A percentile compares a stretch with the other conserved stretches of the same genome.
These are phyloP conservation scores for Yamadazyma membranifaciens DNA, from an alignment of 1,139 yeast genomes.

Conservation along the genomic window DNA sequence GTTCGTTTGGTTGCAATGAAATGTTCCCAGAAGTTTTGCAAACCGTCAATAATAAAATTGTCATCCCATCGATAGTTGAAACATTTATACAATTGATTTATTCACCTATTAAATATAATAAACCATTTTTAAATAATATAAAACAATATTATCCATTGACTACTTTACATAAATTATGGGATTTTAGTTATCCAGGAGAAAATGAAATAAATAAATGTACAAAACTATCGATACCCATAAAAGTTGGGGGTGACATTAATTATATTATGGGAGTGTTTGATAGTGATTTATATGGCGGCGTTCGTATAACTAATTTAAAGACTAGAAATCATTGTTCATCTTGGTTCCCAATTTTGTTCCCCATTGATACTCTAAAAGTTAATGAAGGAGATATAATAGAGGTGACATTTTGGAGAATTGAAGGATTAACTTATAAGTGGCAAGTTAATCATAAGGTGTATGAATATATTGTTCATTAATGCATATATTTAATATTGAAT, in stretches of 20 bases:
- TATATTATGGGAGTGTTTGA: slow-evolving; percentile 76
- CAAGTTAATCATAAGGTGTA: slow-evolving; percentile 24
- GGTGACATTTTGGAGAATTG: slow-evolving; percentile 13
- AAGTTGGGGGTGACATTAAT: slow-evolving; percentile 38
- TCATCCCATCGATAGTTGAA: slow-evolving; percentile 66
- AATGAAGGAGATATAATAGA: slow-evolving; percentile 32
- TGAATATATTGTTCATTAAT: slow-evolving; percentile 1
- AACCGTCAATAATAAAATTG: slow-evolving; percentile 26
- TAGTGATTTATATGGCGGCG: slow-evolving; percentile 55
- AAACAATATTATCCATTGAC: slow-evolving; percentile 45
- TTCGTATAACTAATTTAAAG: slow-evolving; percentile 26
- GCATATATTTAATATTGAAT: slow-evolving; percentile 1
- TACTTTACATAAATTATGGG: slow-evolving; percentile 49
- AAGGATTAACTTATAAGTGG: slow-evolving; percentile 77
- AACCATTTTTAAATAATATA: slow-evolving; percentile 62
- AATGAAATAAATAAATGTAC: slow-evolving; percentile 3
- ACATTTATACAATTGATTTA: slow-evolving; percentile 66
- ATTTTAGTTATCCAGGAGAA: slow-evolving; percentile 46
- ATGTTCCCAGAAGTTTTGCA: slow-evolving; percentile 73
- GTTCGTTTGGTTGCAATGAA: slow-evolving; percentile 92
- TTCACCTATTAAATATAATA: slow-evolving; percentile 33
- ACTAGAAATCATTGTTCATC: slow-evolving; percentile 39
- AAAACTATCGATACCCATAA: slow-evolving; percentile 4
- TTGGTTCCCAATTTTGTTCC: slow-evolving; percentile 71
- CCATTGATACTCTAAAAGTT: slow-evolving; percentile 52